Percentiles rank a stretch among this genome's conserved stretches.
These are phyloP conservation scores for Boletus smithii DNA, from an alignment of 1,284 basidiomycete species.

Conservation along the genomic window DNA sequence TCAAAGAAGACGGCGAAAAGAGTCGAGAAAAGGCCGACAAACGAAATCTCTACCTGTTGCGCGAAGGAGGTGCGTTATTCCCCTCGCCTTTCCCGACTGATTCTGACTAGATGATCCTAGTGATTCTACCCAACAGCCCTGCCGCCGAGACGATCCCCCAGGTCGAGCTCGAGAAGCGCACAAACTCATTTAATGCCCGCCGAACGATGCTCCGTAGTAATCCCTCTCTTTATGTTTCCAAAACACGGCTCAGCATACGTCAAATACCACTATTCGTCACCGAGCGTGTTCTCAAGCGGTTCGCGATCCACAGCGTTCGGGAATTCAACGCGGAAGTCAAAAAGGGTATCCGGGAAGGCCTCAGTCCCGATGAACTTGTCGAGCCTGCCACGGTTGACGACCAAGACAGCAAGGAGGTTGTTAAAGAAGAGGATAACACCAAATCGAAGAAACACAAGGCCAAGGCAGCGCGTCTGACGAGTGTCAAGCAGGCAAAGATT, in stretches of 20 bases:
- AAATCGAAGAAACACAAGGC: conserved; percentile 33
- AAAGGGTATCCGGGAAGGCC: conserved; percentile 53
- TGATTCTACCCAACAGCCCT: conserved; percentile 83
- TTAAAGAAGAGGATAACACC: conserved; percentile 32
- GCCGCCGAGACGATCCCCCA: conserved; percentile 67
- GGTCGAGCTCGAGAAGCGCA: conserved; percentile 80
- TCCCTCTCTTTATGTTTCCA: conserved; percentile 91
- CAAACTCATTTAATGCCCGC: conserved; percentile 79
- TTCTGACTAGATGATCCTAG: conserved; percentile 38
- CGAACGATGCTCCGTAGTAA: conserved; percentile 81
- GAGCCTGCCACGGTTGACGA: conserved; percentile 34
- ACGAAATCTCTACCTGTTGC: conserved; percentile 92
- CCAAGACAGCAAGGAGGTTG: conserved; percentile 22
- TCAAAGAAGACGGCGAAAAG: conserved; percentile 85
- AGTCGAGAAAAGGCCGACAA: conserved; percentile 90
- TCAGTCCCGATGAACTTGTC: conserved; percentile 74
- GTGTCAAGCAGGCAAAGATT: conserved; percentile 86
- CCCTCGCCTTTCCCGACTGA: neutral
- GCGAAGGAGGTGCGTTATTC: conserved; percentile 78
- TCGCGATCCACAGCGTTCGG: conserved; percentile 80
- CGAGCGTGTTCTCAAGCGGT: conserved; percentile 84
- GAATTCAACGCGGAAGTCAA: conserved; percentile 82
- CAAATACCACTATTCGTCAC: conserved; percentile 90
- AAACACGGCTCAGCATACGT: conserved; percentile 89
- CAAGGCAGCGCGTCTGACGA: conserved; percentile 51